A percentile compares a stretch with the other conserved stretches of the same genome.
Conservation (phyloP, 805 yeast genomes). For the Metahyphopichia silvanorum region DNA sequence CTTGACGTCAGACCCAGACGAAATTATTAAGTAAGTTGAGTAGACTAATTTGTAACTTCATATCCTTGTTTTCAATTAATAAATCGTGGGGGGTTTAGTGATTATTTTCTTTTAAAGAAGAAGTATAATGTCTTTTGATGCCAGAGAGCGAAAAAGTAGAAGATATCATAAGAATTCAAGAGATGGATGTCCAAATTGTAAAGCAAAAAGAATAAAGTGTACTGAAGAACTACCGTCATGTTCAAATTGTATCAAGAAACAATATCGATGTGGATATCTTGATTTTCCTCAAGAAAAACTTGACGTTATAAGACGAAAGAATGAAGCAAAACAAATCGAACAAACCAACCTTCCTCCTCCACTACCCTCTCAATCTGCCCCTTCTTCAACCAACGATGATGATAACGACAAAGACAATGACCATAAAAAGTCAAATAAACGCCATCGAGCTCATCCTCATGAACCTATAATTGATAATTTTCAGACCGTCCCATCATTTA, state of each 20-base stretch:
- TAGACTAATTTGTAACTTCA: too few relatives aligned
- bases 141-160: conserved; percentile 20
- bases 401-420: background rate
- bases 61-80: too few relatives aligned
- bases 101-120: too few relatives aligned
- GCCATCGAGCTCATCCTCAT: background rate
- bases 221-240: conserved; percentile 42
- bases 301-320: conserved; percentile 31
- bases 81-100: too few relatives aligned
- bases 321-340: conserved; percentile 24
- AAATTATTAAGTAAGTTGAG: too few relatives aligned
- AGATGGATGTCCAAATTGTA: conserved; percentile 45
- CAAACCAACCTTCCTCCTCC: too few relatives aligned
- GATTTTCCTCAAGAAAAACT: conserved; percentile 38
- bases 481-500: conserved; percentile 1
- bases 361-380: background rate
- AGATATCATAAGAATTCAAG: conserved; percentile 36
- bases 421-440: background rate
- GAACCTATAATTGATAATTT: conserved; percentile 1
- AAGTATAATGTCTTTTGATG: background rate
- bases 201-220: conserved; percentile 41
- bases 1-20: too few relatives aligned
- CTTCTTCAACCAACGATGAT: background rate
- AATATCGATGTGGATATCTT: conserved; percentile 38
- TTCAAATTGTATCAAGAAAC: conserved; percentile 34